Percentiles rank a stretch among this genome's conserved stretches.
These are phyloP conservation scores for Bipolaris zeicola DNA, from an alignment of 2,329 filamentous ascomycete species.

Conservation along the genomic window DNA sequence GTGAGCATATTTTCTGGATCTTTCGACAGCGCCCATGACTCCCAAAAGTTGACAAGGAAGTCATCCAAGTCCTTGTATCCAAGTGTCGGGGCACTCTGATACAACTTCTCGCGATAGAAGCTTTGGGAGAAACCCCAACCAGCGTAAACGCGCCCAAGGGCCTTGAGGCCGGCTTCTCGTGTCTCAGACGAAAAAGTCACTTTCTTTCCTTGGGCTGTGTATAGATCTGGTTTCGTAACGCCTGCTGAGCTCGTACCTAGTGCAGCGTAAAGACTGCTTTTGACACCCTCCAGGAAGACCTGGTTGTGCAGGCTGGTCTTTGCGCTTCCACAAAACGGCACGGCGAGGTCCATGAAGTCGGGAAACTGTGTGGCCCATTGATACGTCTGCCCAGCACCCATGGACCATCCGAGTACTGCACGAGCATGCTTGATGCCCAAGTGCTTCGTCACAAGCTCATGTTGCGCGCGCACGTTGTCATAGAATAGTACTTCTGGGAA, in stretches of 20 bases:
- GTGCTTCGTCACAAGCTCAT: conserved; percentile 68
- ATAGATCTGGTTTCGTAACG: conserved; percentile 39
- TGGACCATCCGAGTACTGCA: conserved; percentile 71
- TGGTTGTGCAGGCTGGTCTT: conserved; percentile 70
- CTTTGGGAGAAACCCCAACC: conserved; percentile 82
- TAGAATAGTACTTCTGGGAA: conserved; percentile 70
- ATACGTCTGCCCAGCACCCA: conserved; percentile 71
- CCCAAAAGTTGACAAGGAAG: conserved; percentile 78
- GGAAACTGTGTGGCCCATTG: conserved; percentile 69
- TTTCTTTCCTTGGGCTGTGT: conserved; percentile 31
- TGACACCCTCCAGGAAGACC: conserved; percentile 70
- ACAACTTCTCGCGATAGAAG: conserved; percentile 75
- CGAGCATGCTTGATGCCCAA: conserved; percentile 64
- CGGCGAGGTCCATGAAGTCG: conserved; percentile 67
- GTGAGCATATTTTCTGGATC: conserved; percentile 76
- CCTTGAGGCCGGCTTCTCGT: conserved; percentile 65
- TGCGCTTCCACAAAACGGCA: conserved; percentile 70
- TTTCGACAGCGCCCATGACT: conserved; percentile 73
- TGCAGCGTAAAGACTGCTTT: conserved; percentile 63
- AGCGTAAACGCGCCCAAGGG: conserved; percentile 75
- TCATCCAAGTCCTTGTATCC: conserved; percentile 72
- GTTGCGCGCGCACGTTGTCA: conserved; percentile 71
- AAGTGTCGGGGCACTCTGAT: conserved; percentile 60
- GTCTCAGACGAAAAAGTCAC: conserved; percentile 60
- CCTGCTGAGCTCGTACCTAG: conserved; percentile 62